Evolutionary conservation across 2,329 filamentous ascomycete genomes (phyloP).

Genomic region (Lecanosticta acicola): DNA sequence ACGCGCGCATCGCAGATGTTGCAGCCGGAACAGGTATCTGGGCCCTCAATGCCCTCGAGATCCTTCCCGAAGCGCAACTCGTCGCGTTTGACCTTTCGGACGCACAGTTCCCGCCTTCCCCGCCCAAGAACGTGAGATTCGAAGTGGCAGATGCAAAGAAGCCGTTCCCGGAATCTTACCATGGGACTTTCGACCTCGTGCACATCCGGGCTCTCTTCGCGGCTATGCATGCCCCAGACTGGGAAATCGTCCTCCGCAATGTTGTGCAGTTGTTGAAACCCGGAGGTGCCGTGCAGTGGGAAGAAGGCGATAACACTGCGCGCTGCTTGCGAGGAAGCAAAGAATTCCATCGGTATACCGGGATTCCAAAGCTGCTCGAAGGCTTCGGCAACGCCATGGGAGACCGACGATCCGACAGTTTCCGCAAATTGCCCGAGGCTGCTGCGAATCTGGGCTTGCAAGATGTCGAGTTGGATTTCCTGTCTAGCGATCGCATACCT

Average conservation of each 20-base stretch:
- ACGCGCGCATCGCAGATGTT: slow-evolving; percentile 9
- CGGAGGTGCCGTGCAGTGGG: slow-evolving; percentile 13
- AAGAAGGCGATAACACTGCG: slow-evolving; percentile 3
- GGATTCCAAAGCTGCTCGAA: too few species aligned
- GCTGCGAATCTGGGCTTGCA: too few species aligned
- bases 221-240: slow-evolving; percentile 7
- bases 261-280: slow-evolving; percentile 12
- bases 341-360: too few species aligned
- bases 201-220: slow-evolving; percentile 10
- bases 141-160: slow-evolving; percentile 7
- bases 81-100: slow-evolving; percentile 12
- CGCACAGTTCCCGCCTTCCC: slow-evolving; percentile 5
- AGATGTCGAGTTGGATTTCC: too few species aligned
- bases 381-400: too few species aligned
- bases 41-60: slow-evolving; percentile 1
- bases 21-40: slow-evolving; percentile 7
- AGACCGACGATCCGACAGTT: too few species aligned
- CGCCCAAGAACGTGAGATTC: slow-evolving; percentile 3
- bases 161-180: slow-evolving; percentile 1
- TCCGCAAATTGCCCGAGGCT: too few species aligned
- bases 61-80: background rate
- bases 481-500: too few species aligned
- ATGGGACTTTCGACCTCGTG: slow-evolving; percentile 12
- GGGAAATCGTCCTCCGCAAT: slow-evolving; percentile 8
- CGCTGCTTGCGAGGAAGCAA: too few species aligned